These are phyloP conservation scores for Ogataea haglerorum DNA, from an alignment of 805 yeast genomes.

Conservation along the genomic window DNA sequence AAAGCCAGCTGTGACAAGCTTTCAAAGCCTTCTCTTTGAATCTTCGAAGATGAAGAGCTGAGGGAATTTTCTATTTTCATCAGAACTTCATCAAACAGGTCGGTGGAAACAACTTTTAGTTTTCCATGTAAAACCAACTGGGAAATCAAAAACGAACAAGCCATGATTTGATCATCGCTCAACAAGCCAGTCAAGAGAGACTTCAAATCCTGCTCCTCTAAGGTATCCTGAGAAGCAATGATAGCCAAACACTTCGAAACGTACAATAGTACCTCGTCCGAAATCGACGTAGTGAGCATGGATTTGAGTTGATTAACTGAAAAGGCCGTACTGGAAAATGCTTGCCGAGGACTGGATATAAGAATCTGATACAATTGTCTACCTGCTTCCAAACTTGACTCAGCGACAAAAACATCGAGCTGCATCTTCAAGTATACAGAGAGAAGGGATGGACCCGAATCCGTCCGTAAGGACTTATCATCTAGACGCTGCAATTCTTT, in stretches of 20 bases:
- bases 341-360: conserved; percentile 21
- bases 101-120: conserved; percentile 14
- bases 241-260: conserved; percentile 29
- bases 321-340: conserved; percentile 15
- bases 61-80: conserved; percentile 23
- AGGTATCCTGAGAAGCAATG: conserved; percentile 36
- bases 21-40: conserved; percentile 34
- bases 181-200: conserved; percentile 10
- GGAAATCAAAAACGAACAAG: conserved; percentile 45
- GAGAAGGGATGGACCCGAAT: not conserved
- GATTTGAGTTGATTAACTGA: conserved; percentile 15
- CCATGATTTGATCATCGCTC: conserved; percentile 21
- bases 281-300: conserved; percentile 17
- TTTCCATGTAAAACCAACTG: conserved; percentile 39
- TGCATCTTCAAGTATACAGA: conserved; percentile 17
- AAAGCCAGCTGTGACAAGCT: conserved; percentile 41
- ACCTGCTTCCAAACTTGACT: not conserved
- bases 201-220: conserved; percentile 12
- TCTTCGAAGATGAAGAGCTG: conserved; percentile 17
- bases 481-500: conserved; percentile 14
- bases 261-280: conserved; percentile 24
- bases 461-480: not conserved
- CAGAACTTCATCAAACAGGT: conserved; percentile 12
- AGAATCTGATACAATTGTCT: conserved; percentile 24
- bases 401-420: conserved; percentile 1